Conservation (phyloP, 257 asterid genomes). For the Nicotiana paniculata region DNA sequence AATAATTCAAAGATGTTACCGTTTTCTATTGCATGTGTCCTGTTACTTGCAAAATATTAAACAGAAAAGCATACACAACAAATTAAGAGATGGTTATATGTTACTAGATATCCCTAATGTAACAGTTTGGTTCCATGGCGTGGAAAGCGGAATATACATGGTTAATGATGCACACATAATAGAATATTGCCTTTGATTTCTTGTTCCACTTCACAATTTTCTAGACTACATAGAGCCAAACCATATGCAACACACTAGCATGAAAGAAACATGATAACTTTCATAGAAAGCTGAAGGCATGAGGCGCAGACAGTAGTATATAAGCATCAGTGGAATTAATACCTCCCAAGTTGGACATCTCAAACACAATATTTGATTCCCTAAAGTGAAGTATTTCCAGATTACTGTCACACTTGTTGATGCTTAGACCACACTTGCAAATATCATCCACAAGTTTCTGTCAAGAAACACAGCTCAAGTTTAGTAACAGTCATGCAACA, state of each 20-base stretch:
- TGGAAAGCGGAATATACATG: neutral
- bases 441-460: conserved; percentile 44
- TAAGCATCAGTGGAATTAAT: neutral
- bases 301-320: neutral
- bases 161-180: neutral
- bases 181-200: neutral
- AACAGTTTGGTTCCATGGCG: neutral
- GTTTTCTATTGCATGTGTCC: neutral
- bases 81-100: neutral
- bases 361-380: conserved; percentile 4
- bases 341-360: conserved; percentile 46
- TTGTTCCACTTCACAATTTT: neutral
- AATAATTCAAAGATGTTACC: neutral
- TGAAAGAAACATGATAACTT: neutral
- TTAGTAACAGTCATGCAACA: neutral
- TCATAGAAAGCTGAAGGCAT: neutral
- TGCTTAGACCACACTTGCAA: neutral
- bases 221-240: neutral
- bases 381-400: conserved; percentile 8
- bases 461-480: neutral
- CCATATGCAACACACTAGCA: neutral
- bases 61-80: neutral
- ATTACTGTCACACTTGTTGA: neutral
- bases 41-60: neutral
- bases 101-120: neutral